Conservation (phyloP, 257 asterid species). For the Solanum medicagineum region DNA sequence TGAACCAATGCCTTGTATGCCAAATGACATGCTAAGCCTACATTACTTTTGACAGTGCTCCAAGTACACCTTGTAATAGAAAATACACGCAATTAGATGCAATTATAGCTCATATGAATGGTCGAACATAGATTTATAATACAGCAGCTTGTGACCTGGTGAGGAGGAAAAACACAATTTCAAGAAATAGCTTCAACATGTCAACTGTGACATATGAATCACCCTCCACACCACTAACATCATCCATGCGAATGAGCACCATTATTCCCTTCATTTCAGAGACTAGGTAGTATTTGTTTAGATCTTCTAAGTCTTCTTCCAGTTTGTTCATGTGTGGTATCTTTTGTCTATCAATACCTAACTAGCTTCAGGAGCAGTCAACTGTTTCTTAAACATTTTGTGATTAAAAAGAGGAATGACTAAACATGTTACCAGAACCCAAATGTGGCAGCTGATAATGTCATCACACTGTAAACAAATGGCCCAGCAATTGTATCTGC, state of each 20-base stretch:
- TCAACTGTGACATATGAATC: not conserved
- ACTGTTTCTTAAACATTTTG: not conserved
- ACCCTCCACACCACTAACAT: not conserved
- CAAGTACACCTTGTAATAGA: not conserved
- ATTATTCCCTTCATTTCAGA: not conserved
- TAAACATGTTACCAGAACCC: conserved; percentile 69
- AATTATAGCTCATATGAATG: not conserved
- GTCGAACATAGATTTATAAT: not conserved
- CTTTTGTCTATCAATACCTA: not conserved
- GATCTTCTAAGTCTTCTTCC: not conserved
- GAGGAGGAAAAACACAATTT: not conserved
- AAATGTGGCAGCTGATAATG: conserved; percentile 89
- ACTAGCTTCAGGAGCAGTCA: not conserved
- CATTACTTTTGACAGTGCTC: not conserved
- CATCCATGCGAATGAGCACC: not conserved
- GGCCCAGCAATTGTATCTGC: conserved; percentile 99
- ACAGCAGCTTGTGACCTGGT: not conserved
- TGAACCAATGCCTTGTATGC: not conserved
- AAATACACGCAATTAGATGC: not conserved
- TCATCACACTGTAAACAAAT: conserved; percentile 86
- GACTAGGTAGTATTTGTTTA: not conserved
- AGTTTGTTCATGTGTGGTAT: not conserved
- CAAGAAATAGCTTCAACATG: not conserved
- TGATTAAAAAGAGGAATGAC: not conserved
- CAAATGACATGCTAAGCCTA: not conserved